phyloP scores from a whole-genome alignment of 2,329 filamentous ascomycete species.

The Aspergillus viridinutans region DNA sequence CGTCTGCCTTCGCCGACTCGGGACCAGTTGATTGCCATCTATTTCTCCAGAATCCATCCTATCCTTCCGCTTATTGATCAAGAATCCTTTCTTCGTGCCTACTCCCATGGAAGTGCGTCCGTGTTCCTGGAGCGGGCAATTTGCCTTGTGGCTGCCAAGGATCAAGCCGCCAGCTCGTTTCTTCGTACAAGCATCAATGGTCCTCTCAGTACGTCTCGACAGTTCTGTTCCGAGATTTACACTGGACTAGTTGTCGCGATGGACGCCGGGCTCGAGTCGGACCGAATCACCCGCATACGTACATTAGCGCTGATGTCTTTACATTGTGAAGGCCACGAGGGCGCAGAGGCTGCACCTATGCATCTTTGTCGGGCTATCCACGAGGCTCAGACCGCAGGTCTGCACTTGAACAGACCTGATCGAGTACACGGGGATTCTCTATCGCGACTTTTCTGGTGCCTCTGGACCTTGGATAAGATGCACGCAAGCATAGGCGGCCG shows the following conservation, averaged over 20 bases:
- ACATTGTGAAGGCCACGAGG: slow-evolving; percentile 39
- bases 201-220: slow-evolving; percentile 28
- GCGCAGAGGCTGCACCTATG: slow-evolving; percentile 37
- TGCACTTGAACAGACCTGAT: slow-evolving; percentile 37
- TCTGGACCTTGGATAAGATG: slow-evolving; percentile 41
- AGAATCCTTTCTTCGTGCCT: slow-evolving; percentile 20
- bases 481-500: slow-evolving; percentile 40
- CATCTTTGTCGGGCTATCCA: slow-evolving; percentile 40
- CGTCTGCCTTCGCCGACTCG: slow-evolving; percentile 31
- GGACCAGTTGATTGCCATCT: slow-evolving; percentile 30
- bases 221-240: slow-evolving; percentile 38
- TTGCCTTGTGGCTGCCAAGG: slow-evolving; percentile 40
- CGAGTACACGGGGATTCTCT: slow-evolving; percentile 25
- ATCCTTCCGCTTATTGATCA: slow-evolving; percentile 37
- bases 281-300: slow-evolving; percentile 36
- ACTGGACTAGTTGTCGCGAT: slow-evolving; percentile 34
- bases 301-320: slow-evolving; percentile 38
- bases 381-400: slow-evolving; percentile 36
- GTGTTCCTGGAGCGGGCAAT: slow-evolving; percentile 38
- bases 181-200: slow-evolving; percentile 29
- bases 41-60: slow-evolving; percentile 35
- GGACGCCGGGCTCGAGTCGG: slow-evolving; percentile 34
- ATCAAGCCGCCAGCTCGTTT: slow-evolving; percentile 25
- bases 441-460: slow-evolving; percentile 36
- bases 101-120: slow-evolving; percentile 24